Evolutionary conservation across 345 rosid species (phyloP).

Genomic region (Hibiscus mutabilis): DNA sequence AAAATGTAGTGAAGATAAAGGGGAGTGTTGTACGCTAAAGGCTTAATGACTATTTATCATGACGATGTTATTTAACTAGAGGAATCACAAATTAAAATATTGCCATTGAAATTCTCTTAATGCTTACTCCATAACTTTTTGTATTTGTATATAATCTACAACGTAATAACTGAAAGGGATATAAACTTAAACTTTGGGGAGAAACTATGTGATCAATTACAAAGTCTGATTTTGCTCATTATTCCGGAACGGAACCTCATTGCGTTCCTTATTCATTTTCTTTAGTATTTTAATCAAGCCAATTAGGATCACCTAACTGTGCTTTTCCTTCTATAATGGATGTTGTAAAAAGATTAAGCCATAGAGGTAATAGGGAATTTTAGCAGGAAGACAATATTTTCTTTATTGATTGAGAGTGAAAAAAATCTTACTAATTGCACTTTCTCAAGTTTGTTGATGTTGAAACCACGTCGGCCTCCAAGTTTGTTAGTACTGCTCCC

Average conservation of each 20-base stretch:
- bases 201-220: background rate
- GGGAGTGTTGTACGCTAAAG: background rate
- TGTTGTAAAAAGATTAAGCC: background rate
- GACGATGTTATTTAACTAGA: background rate
- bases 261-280: background rate
- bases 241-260: background rate
- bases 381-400: background rate
- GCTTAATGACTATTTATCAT: background rate
- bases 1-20: background rate
- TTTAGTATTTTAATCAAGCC: background rate
- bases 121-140: background rate
- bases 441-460: slow-evolving; percentile 82
- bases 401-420: background rate
- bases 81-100: background rate
- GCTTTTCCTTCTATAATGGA: background rate
- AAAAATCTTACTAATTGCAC: slow-evolving; percentile 72
- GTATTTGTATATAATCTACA: background rate
- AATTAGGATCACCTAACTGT: background rate
- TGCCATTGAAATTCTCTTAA: background rate
- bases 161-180: background rate
- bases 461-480: slow-evolving; percentile 76
- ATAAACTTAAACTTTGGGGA: background rate
- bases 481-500: slow-evolving; percentile 35
- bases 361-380: background rate
- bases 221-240: background rate